A percentile compares a stretch with the other conserved stretches of the same genome.
These are phyloP conservation scores for Heimioporus sp. DNA, from an alignment of 768 basidiomycete genomes.

Conservation along the genomic window DNA sequence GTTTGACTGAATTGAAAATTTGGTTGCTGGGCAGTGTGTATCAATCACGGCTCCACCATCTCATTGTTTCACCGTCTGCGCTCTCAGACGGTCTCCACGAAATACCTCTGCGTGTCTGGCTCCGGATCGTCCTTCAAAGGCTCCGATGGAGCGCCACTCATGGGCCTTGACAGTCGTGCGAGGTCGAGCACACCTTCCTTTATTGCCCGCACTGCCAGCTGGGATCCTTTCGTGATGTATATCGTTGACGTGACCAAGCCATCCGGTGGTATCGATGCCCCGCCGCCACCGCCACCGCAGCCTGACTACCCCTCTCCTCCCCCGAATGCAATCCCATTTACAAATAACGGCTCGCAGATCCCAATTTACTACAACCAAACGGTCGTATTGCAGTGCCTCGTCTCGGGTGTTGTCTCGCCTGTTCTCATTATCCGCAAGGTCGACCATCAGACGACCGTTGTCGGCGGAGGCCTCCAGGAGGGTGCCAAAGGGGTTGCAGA, in stretches of 20 bases:
- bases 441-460: conserved; percentile 84
- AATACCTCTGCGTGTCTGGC: conserved; percentile 94
- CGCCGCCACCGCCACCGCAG: conserved; percentile 79
- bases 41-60: conserved; percentile 93
- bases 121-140: conserved; percentile 90
- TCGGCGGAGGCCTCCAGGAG: conserved; percentile 89
- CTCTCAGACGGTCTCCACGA: conserved; percentile 93
- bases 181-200: conserved; percentile 80
- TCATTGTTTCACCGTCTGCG: conserved; percentile 95
- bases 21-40: conserved; percentile 60
- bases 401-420: conserved; percentile 91
- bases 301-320: conserved; percentile 91
- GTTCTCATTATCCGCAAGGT: conserved; percentile 93
- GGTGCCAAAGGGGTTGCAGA: conserved; percentile 83
- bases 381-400: conserved; percentile 90
- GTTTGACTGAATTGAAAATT: conserved; percentile 13
- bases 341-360: conserved; percentile 79
- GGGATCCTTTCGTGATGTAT: conserved; percentile 97
- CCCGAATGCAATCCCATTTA: conserved; percentile 85
- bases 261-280: conserved; percentile 69
- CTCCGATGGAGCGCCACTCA: conserved; percentile 84
- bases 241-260: conserved; percentile 92
- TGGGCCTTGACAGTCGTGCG: conserved; percentile 73
- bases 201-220: conserved; percentile 85
- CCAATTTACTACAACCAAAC: conserved; percentile 97